Evolutionary conservation across 176 grass and related monocot species (phyloP).

Genomic region (Triticum turgidum): DNA sequence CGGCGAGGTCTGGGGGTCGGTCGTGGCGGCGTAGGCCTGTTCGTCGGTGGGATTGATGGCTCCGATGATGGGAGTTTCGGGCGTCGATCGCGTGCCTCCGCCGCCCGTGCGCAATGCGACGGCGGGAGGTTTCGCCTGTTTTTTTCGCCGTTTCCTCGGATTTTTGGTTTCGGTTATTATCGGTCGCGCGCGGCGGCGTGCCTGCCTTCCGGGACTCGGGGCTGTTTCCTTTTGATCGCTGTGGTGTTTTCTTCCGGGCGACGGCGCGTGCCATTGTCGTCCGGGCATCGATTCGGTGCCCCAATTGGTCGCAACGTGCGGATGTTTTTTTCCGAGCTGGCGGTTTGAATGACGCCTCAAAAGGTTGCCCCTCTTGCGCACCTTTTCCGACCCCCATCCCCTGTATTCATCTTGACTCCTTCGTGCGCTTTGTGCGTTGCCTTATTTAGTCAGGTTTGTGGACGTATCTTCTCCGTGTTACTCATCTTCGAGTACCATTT

Average conservation of each 20-base stretch:
- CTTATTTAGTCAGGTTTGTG: not conserved
- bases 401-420: slow-evolving; percentile 18
- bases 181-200: slow-evolving; percentile 13
- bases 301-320: slow-evolving; percentile 33
- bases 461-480: not conserved
- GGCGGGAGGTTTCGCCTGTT: not conserved
- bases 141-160: not conserved
- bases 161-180: slow-evolving; percentile 6
- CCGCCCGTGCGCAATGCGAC: slow-evolving; percentile 25
- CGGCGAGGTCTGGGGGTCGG: not conserved
- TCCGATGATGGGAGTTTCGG: not conserved
- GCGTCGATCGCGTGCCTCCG: not conserved
- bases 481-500: not conserved
- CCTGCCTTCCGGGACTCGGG: not conserved
- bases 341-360: slow-evolving; percentile 3
- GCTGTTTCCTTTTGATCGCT: slow-evolving; percentile 29
- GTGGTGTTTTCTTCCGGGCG: not conserved
- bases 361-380: slow-evolving; percentile 15
- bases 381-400: not conserved
- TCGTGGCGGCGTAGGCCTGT: not conserved
- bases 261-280: not conserved
- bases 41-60: not conserved
- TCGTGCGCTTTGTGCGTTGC: not conserved
- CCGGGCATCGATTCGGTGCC: slow-evolving; percentile 27
- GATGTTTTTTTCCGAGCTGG: slow-evolving; percentile 20